Evolutionary conservation across 257 asterid species (phyloP), one percentile per base, ranked within the genome.

Genomic region (Nemophila menziesii): DNA sequence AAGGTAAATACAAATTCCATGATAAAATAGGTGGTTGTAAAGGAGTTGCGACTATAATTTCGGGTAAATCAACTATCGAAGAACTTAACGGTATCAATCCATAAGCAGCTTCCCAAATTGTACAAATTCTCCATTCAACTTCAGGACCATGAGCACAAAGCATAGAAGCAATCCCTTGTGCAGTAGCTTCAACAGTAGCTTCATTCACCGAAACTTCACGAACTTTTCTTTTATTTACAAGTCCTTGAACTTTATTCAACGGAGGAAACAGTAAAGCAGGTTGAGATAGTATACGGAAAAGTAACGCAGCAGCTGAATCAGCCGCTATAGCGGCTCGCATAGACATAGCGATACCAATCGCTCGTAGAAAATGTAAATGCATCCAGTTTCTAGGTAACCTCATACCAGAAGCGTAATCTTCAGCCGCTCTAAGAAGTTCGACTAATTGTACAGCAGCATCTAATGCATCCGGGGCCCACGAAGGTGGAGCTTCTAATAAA

Each of bases 381-480:
- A 90, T 81, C 98, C 98, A 90, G 42, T 89, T 89, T 66, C 96
- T 70, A 22, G 98, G 96, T 74, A 90, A 96, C 87, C 94, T 78
- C 80, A 81, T 77, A 49, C 89, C 87, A 24, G 94, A 50, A 60
- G 96, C 92, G 69, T 85, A 90, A 66, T 85, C 98, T 63, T 90
- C 98, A 42, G 98, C 98, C 46, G 98, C 98, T 56, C 94, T 86
- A 47, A 90, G 90, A 45, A 90, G 93, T 71, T 90, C 98, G 72
- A 90, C 98, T 37, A 90, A 75, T 60, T 90, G 98, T 37, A 90
- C 96, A 63, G 98, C 85, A 70, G 98, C 98, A 68, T 90, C 94
- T 53, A 90, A 94, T 44, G 98, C 98, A 70, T 90, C 98, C 12
- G 98, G 98, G 46, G 98, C 98, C 98, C 96, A 85, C 16, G 98